phyloP scores from a whole-genome alignment of 768 basidiomycete species.

The Macrolepiota dolichaula region DNA sequence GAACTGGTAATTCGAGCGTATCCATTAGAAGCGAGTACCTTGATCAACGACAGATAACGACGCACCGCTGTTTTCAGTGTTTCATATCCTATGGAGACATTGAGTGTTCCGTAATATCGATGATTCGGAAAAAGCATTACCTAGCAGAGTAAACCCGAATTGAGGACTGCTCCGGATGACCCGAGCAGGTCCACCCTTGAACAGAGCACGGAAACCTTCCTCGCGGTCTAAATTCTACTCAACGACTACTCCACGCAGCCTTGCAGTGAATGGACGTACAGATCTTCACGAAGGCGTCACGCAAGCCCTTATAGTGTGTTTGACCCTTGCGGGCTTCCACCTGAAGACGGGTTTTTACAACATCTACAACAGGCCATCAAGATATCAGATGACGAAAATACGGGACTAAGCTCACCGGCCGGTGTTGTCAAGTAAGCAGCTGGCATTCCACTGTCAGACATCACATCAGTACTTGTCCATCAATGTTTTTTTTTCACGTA shows the following conservation, averaged over 20 bases:
- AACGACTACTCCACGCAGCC: slow-evolving; percentile 9
- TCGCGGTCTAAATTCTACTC: slow-evolving; percentile 59
- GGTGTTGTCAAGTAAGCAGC: slow-evolving; percentile 93
- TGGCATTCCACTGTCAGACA: slow-evolving; percentile 83
- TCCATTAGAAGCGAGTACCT: neutral
- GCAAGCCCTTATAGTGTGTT: slow-evolving; percentile 85
- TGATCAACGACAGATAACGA: slow-evolving; percentile 18
- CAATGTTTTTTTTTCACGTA: slow-evolving; percentile 35
- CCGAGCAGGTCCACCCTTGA: slow-evolving; percentile 90
- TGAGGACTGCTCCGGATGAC: slow-evolving; percentile 87
- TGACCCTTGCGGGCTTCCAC: slow-evolving; percentile 90
- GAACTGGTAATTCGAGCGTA: slow-evolving; percentile 29
- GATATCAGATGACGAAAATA: slow-evolving; percentile 6
- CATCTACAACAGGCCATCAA: slow-evolving; percentile 50
- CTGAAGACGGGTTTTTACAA: slow-evolving; percentile 95
- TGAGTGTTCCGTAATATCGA: slow-evolving; percentile 14
- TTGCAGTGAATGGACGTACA: slow-evolving; percentile 44
- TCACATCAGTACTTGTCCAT: slow-evolving; percentile 23
- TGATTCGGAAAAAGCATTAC: slow-evolving; percentile 19
- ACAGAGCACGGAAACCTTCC: slow-evolving; percentile 86
- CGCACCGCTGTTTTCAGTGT: slow-evolving; percentile 44
- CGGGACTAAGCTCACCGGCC: slow-evolving; percentile 51
- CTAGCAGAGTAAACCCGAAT: slow-evolving; percentile 91
- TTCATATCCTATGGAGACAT: slow-evolving; percentile 34
- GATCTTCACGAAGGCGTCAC: slow-evolving; percentile 89